Evolutionary conservation across 306 rosid species (phyloP), one percentile per base, ranked within the genome.

Genomic region (Rosa persica): DNA sequence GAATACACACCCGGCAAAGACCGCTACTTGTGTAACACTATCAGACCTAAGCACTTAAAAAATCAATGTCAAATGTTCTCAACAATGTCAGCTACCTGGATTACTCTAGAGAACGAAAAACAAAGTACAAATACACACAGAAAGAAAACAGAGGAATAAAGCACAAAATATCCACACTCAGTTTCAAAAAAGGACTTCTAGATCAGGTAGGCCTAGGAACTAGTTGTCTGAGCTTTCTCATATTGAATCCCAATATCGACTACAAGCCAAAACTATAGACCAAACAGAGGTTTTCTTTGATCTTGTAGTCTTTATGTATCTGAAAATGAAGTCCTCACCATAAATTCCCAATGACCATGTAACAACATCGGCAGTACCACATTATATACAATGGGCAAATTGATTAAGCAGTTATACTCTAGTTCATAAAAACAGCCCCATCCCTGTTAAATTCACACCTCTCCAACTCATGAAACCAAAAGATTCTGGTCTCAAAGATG

Each of bases 131-230:
- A 36, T 23, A 38, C 7, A n/a, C 52, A 30, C 36, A 47, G 44
- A 34, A 15, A 25, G 39, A 60, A 60, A 60, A 25, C 17, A 10
- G 17, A 6, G 64, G 30, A 16, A 12, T 39, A 39, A 15, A 39
- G 39, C 20, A 43, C 12, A 48, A 17, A 48, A 36, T 10, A 74
- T 17, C 13, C 6, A n/a, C 47, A 39, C 54, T 39, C 49, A 61
- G 13, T 12, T 10, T 25, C 17, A 25, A 3, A 60, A 74, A 8
- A 49, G 12, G 27, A 27, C 30, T 43, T 43, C 22, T 12, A 47
- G 42, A 43, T 73, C 74, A 65, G 66, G 57, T 25, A 65, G 5
- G 51, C 58, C 70, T 51, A 25, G 74, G 47, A 79, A 39, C 67
- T 61, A 48, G 78, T 12, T 9, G 6, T 16, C n/a, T 54, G 40